These are phyloP conservation scores for Trypanosoma cruzi DNA, from an alignment of 208 protist species.

Conservation along the genomic window DNA sequence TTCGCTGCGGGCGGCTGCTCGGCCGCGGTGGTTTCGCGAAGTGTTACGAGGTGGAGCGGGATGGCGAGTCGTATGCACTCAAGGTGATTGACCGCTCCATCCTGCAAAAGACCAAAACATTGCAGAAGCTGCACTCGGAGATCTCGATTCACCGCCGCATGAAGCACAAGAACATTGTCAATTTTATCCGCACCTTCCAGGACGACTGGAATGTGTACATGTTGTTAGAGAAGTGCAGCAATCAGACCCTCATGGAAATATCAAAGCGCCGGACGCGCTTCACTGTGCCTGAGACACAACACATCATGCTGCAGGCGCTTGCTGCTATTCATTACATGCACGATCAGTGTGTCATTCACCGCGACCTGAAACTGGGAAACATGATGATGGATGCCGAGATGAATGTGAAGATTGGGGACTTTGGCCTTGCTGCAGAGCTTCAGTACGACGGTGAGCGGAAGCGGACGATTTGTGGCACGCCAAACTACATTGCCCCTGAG, in stretches of 20 bases:
- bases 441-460: slow-evolving; percentile 94
- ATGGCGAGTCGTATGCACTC: slow-evolving; percentile 84
- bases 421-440: slow-evolving; percentile 93
- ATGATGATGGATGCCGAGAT: slow-evolving; percentile 92
- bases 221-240: slow-evolving; percentile 97
- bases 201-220: slow-evolving; percentile 98
- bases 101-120: slow-evolving; percentile 93
- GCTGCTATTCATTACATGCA: slow-evolving; percentile 96
- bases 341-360: slow-evolving; percentile 94
- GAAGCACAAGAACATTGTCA: slow-evolving; percentile 96
- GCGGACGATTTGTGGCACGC: slow-evolving; percentile 96
- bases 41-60: slow-evolving; percentile 95
- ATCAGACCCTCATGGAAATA: slow-evolving; percentile 97
- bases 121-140: slow-evolving; percentile 96
- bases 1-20: slow-evolving; percentile 63
- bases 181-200: slow-evolving; percentile 97
- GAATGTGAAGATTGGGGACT: slow-evolving; percentile 96
- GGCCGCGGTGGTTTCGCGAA: slow-evolving; percentile 97
- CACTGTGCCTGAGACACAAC: slow-evolving; percentile 93
- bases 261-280: slow-evolving; percentile 90
- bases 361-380: slow-evolving; percentile 97
- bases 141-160: slow-evolving; percentile 98
- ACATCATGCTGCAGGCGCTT: slow-evolving; percentile 95
- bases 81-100: slow-evolving; percentile 95
- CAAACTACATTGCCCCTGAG: slow-evolving; percentile 97